Evolutionary conservation across 345 rosid genomes (phyloP).

Genomic region (Physaria fendleri): DNA sequence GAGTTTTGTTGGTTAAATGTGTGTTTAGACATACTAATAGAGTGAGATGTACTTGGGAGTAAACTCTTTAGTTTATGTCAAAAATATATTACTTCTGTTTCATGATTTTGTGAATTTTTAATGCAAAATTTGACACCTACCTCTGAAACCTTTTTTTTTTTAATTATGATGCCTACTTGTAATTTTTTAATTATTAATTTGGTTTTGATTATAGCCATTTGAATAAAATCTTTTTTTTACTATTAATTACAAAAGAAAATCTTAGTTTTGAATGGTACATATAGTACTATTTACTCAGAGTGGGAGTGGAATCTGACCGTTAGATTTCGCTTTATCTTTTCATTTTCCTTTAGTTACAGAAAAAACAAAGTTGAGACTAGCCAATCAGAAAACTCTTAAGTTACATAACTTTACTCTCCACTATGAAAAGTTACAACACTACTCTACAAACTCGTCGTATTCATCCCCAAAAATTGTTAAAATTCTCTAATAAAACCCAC

Average conservation of each 20-base stretch:
- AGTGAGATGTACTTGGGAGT: conserved; percentile 43
- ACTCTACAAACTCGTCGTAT: not conserved
- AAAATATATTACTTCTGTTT: not conserved
- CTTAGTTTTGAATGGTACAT: not conserved
- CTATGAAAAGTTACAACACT: conserved; percentile 24
- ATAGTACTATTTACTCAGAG: not conserved
- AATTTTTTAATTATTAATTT: too few relatives aligned
- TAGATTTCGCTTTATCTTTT: conserved; percentile 10
- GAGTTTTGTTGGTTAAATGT: conserved; percentile 41
- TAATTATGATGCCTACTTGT: too few relatives aligned
- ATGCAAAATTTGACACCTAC: too few relatives aligned
- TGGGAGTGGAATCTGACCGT: conserved; percentile 17
- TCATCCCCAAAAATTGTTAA: not conserved
- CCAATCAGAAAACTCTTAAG: conserved; percentile 1
- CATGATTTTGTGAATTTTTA: too few relatives aligned
- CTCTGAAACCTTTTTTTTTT: too few relatives aligned
- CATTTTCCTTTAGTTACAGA: conserved; percentile 1
- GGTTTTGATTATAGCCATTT: too few relatives aligned
- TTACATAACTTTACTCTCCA: conserved; percentile 26
- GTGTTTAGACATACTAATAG: conserved; percentile 47
- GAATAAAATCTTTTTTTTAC: too few relatives aligned
- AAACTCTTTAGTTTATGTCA: not conserved
- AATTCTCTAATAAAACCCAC: conserved; percentile 4
- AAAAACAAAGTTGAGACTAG: conserved; percentile 6
- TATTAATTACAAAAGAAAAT: not conserved